Evolutionary conservation across 2,329 filamentous ascomycete genomes (phyloP), one percentile per base, ranked within the genome.

Genomic region (Fusarium gaditjirri): DNA sequence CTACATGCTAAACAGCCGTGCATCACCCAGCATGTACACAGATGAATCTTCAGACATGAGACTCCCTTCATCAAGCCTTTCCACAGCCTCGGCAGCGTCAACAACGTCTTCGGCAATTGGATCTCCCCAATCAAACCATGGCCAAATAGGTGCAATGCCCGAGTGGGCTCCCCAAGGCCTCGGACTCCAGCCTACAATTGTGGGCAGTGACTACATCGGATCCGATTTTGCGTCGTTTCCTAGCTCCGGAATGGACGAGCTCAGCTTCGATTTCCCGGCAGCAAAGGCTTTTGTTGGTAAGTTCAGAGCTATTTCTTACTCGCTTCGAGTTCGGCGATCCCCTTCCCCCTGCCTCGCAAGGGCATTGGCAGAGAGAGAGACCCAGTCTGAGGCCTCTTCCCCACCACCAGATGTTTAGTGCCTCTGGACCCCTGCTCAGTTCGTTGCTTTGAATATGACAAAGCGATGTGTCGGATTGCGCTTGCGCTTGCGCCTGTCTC

Each of bases 21-120:
- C 83, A 62, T 88, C 87, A 14, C 87, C 87, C 13, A 80, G 81
- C 64, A 80, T 84, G 70, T 88, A 86, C 73, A 76, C 80, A 25
- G 88, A 89, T 44, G 87, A 89, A 57, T 78, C 80, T 67, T 62
- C 65, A 6, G 86, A 89, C 25, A 79, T 86, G 77, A 81, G 82
- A 65, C 77, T 87, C 29, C 84, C 86, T 21, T 88, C 86, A 35
- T 91, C 86, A 56, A 89, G 86, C 77, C 85, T 87, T 69, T 94
- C 86, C 68, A 90, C 87, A 66, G 86, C 85, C 29, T 92, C 89
- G 65, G 90, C 81, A 61, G 88, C 84, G 57, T 93, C 91, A 56
- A 89, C 89, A 8, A 85, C 90, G 11, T 92, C 91, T 2, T 93
- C 91, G 13, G 89, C 88, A 59, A 87, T 91, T 69, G 90, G 90